A percentile compares a stretch with the other conserved stretches of the same genome.
Evolutionary conservation across 306 rosid genomes (phyloP).

Genomic region (Rosa persica): DNA sequence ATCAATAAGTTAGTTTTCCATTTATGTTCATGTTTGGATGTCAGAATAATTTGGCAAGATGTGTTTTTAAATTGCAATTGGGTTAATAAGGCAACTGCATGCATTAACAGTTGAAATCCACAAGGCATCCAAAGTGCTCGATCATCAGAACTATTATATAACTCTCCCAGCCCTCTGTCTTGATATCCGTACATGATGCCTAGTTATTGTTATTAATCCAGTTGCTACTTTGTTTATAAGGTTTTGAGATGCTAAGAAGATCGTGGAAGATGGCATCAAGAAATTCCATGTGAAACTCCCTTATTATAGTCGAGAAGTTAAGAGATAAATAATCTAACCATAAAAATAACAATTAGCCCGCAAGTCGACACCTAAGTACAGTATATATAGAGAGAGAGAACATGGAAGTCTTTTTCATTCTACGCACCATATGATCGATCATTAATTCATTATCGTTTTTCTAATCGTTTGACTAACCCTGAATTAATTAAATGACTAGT

Average conservation of each 20-base stretch:
- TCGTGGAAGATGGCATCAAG: constrained; percentile 46
- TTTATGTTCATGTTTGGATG: constrained; percentile 2
- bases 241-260: constrained; percentile 32
- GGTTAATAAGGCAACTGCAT: constrained; percentile 10
- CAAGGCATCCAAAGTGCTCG: constrained; percentile 10
- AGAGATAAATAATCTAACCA: not conserved
- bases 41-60: constrained; percentile 1
- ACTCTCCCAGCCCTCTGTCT: not conserved
- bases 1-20: not conserved
- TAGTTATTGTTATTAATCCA: not conserved
- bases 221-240: constrained; percentile 17
- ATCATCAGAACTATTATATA: not conserved
- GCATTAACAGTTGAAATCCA: not conserved
- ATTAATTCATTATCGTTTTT: not conserved
- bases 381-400: constrained; percentile 18
- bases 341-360: constrained; percentile 24
- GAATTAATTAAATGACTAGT: constrained; percentile 22
- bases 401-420: constrained; percentile 35
- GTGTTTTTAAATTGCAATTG: constrained; percentile 8
- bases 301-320: constrained; percentile 15
- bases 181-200: constrained; percentile 12
- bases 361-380: constrained; percentile 27
- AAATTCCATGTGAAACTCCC: constrained; percentile 52
- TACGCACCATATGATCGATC: constrained; percentile 12
- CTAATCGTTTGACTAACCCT: constrained; percentile 31